phyloP scores from a whole-genome alignment of 176 grass and related monocot genomes.

The Cymbopogon citratus region DNA sequence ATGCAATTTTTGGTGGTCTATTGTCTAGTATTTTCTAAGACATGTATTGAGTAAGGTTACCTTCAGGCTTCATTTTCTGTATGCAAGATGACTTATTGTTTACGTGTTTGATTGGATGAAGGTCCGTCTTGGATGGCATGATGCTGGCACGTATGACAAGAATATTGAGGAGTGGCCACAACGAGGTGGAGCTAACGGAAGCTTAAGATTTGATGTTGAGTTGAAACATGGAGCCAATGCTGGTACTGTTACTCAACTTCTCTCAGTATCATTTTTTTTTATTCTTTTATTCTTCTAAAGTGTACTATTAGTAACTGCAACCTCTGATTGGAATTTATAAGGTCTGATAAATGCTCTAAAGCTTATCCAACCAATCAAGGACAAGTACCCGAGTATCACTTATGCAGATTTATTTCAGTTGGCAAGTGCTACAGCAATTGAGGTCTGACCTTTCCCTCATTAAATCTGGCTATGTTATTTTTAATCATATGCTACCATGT shows the following conservation, averaged over 20 bases:
- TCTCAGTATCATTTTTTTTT: slow-evolving; percentile 3
- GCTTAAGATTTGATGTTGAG: slow-evolving; percentile 86
- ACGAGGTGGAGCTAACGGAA: slow-evolving; percentile 91
- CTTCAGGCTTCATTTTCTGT: not conserved
- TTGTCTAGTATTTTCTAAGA: not conserved
- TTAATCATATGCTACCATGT: not conserved
- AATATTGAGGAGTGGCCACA: slow-evolving; percentile 89
- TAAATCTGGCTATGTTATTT: slow-evolving; percentile 11
- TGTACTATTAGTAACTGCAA: slow-evolving; percentile 6
- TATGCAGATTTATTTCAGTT: slow-evolving; percentile 92
- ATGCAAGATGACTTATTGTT: not conserved
- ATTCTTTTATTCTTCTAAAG: slow-evolving; percentile 13
- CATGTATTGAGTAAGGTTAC: not conserved
- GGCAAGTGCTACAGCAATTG: slow-evolving; percentile 96
- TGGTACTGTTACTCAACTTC: slow-evolving; percentile 41
- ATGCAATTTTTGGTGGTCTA: not conserved
- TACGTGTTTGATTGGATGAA: slow-evolving; percentile 28
- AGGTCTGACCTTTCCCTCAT: slow-evolving; percentile 41
- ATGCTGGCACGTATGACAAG: slow-evolving; percentile 92
- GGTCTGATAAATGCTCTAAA: slow-evolving; percentile 91
- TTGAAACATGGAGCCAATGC: slow-evolving; percentile 98
- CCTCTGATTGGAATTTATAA: slow-evolving; percentile 17
- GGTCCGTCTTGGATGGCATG: slow-evolving; percentile 95
- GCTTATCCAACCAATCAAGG: slow-evolving; percentile 85
- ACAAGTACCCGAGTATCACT: slow-evolving; percentile 65